Evolutionary conservation across 306 rosid species (phyloP), one percentile per base, ranked within the genome.

Genomic region (Lathyrus oleraceus): DNA sequence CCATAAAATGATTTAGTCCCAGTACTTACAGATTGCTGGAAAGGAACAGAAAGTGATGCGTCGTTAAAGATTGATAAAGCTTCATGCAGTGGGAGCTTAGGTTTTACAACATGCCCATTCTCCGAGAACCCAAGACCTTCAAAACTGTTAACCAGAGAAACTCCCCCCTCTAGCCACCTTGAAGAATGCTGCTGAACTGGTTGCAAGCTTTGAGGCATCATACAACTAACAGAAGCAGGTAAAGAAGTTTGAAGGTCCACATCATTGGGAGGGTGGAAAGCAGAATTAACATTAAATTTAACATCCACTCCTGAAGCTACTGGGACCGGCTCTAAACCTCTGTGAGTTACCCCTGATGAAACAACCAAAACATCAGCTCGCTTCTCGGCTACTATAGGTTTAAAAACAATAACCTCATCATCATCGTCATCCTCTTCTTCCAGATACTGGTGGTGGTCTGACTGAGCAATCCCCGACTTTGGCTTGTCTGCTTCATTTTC

Each of bases 381-480:
- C 80, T 89, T 94, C 80, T 94, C 99, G 23, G 90, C 67, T 67
- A 79, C 81, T 30, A 84, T 36, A 44, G 99, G 99, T 76, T 94
- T 94, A 67, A 91, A 94, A 78, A 94, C 97, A 76, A 94, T 94
- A 30, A 94, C 95, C 76, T 94, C 99, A 10, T 94, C 99, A 13
- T 94, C 96, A 6, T 93, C 97, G 10, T 35, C 39, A 5, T 94
- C 97, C 64, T 94, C 98, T 67, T 76, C 96, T 76, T 87, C 98
- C 32, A 75, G 28, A 78, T 53, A 66, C 45, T 70, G 73, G 63
- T 70, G 84, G 35, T 73, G 79, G 67, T 84, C 85, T 59, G 78
- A 79, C 75, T 65, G 73, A 2, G 59, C 76, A 69, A 67, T 69
- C 61, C 79, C 87, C 12, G 71, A 76, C 40, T 63, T 67, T 47